A percentile compares a stretch with the other conserved stretches of the same genome.
Evolutionary conservation across 2,329 filamentous ascomycete genomes (phyloP).

Genomic region (Chalaropsis thielavioides): DNA sequence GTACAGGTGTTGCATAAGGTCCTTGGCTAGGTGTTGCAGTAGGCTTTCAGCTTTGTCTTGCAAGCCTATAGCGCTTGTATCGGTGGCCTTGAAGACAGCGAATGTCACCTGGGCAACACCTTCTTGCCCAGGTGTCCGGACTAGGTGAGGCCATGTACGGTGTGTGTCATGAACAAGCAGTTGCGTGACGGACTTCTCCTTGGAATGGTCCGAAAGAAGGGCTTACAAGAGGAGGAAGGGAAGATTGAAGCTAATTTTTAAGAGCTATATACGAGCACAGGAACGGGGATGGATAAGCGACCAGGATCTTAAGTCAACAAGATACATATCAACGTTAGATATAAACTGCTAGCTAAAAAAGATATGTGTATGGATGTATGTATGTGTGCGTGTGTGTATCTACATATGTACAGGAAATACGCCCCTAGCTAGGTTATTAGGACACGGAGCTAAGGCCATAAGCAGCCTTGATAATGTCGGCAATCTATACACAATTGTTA

Average conservation of each 20-base stretch:
- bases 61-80: not conserved
- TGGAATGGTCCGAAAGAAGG: not conserved
- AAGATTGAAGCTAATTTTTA: too few species aligned
- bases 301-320: not conserved
- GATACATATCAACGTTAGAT: not conserved
- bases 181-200: not conserved
- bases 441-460: conserved; percentile 6
- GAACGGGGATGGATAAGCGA: too few species aligned
- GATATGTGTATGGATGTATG: not conserved
- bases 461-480: conserved; percentile 7
- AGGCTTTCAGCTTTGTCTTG: conserved; percentile 1
- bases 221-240: not conserved
- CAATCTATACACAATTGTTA: conserved; percentile 16
- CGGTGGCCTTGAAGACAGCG: not conserved
- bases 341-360: not conserved
- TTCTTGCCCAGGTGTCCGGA: too few species aligned
- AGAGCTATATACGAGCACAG: not conserved
- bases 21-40: not conserved
- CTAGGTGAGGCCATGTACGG: too few species aligned
- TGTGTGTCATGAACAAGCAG: not conserved
- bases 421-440: not conserved
- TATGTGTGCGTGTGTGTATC: not conserved
- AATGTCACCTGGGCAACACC: not conserved
- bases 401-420: not conserved
- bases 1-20: not conserved